Evolutionary conservation across 2,329 filamentous ascomycete species (phyloP), one percentile per base, ranked within the genome.

Genomic region (Stenocarpella maydis): DNA sequence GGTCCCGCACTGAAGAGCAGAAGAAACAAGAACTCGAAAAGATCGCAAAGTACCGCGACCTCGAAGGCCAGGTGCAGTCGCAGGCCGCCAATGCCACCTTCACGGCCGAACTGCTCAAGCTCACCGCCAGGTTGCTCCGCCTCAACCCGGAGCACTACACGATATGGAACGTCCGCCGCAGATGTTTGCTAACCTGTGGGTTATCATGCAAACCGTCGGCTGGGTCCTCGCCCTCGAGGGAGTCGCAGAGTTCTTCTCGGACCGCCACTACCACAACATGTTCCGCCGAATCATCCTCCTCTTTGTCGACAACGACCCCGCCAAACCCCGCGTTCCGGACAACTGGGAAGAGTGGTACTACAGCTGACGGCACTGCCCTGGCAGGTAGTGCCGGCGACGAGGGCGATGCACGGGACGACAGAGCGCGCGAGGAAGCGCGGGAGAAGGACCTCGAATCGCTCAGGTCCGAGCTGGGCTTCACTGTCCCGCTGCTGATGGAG

Each of bases 141-240:
- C 87, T 91, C 75, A 97, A 97, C 79, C 93, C 93, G 31, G 93
- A 97, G 80, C 95, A 95, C 84, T 96, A 96, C 82, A 95, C 93
- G 68, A 87, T 94, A 86, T 97, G 93, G 93, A 97, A 97, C 85
- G 88, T 91, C 82, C 91, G 96, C 77, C 91, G 96, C 52, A 54
- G 53, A 75, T 87, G 87, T 76, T 90, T 88, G 81, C 84, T 91
- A 85, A 87, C 82, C 70, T 86, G 83, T 83, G 82, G 83, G 75
- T 86, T 83, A 80, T 87, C 88, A 75, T 89, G 84, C 81, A 85
- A 76, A 85, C 81, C 75, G 21, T 84, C 79, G 79, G 78, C 74
- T 84, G 83, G 81, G 76, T 86, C 79, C 73, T 87, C 76, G 81
- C 84, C 75, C 82, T 88, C 79, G 86, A 87, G 73, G 84, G 85